Conservation (phyloP, 148 eudicot species). For the Persicaria tinctoria region DNA sequence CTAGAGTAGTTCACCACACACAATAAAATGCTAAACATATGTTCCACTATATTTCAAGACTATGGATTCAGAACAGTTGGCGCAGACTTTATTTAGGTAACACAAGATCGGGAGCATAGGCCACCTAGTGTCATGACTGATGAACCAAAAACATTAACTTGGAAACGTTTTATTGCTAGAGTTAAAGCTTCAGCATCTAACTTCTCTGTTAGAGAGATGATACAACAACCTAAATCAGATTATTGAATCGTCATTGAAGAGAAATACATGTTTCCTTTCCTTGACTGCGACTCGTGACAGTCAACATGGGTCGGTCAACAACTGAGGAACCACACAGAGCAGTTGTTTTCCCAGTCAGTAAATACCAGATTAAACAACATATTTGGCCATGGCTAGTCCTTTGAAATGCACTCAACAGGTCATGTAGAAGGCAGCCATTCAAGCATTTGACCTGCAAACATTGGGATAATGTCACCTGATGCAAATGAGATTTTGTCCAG, state of each 20-base stretch:
- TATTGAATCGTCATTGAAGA: neutral
- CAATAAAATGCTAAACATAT: too few relatives aligned
- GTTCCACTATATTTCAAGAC: too few relatives aligned
- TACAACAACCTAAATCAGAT: neutral
- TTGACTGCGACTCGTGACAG: too few relatives aligned
- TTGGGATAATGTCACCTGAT: conserved; percentile 75
- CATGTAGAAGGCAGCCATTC: conserved; percentile 51
- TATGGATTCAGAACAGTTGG: too few relatives aligned
- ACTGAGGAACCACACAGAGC: too few relatives aligned
- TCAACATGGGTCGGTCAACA: too few relatives aligned
- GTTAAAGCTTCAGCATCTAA: neutral
- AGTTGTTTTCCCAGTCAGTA: neutral
- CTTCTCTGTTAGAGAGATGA: neutral
- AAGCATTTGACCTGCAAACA: conserved; percentile 85
- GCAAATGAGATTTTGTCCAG: conserved; percentile 48
- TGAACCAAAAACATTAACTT: neutral
- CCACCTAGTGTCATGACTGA: neutral
- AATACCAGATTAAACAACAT: neutral
- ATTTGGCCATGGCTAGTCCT: neutral
- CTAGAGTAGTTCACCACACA: too few relatives aligned
- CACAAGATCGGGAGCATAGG: too few relatives aligned
- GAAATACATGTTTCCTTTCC: too few relatives aligned
- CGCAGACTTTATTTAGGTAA: too few relatives aligned
- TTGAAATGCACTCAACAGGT: conserved; percentile 15
- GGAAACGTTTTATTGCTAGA: neutral